Percentiles rank a stretch among this genome's conserved stretches.
Conservation (phyloP, 176 grass and related monocot genomes). For the Aechmea fasciata region DNA sequence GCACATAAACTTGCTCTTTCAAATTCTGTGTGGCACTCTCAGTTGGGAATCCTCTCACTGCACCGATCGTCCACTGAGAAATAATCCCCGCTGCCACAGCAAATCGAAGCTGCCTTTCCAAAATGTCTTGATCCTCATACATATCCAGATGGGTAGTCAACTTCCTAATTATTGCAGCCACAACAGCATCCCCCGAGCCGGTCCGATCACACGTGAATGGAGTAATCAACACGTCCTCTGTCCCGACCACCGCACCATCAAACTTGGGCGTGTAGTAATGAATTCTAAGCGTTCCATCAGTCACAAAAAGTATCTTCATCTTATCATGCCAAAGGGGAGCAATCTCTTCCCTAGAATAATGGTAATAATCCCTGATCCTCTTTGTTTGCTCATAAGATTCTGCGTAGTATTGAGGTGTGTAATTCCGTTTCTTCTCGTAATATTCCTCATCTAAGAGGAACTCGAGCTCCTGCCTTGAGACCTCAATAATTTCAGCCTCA, state of each 20-base stretch:
- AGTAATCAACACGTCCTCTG: slow-evolving; percentile 64
- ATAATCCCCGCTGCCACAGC: slow-evolving; percentile 80
- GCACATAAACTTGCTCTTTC: slow-evolving; percentile 86
- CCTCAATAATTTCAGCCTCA: slow-evolving; percentile 69
- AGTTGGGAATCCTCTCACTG: slow-evolving; percentile 71
- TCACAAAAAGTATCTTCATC: slow-evolving; percentile 71
- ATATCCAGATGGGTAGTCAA: slow-evolving; percentile 57
- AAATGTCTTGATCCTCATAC: slow-evolving; percentile 57
- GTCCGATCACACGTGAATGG: slow-evolving; percentile 73
- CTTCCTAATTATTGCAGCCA: slow-evolving; percentile 70
- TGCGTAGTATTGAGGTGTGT: slow-evolving; percentile 72
- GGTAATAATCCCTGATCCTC: slow-evolving; percentile 48
- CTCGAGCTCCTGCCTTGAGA: slow-evolving; percentile 75
- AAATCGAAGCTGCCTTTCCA: slow-evolving; percentile 78
- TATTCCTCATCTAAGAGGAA: slow-evolving; percentile 87
- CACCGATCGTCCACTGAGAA: slow-evolving; percentile 87
- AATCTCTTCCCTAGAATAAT: slow-evolving; percentile 63
- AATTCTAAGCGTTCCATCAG: slow-evolving; percentile 66
- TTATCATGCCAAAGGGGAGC: slow-evolving; percentile 68
- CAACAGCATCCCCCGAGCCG: slow-evolving; percentile 86
- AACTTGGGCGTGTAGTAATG: slow-evolving; percentile 81
- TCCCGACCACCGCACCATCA: slow-evolving; percentile 63
- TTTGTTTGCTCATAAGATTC: slow-evolving; percentile 55
- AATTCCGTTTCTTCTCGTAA: slow-evolving; percentile 55
- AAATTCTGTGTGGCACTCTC: slow-evolving; percentile 80